phyloP scores from a whole-genome alignment of 169 alveolate genomes.

The Babesia caballi region DNA sequence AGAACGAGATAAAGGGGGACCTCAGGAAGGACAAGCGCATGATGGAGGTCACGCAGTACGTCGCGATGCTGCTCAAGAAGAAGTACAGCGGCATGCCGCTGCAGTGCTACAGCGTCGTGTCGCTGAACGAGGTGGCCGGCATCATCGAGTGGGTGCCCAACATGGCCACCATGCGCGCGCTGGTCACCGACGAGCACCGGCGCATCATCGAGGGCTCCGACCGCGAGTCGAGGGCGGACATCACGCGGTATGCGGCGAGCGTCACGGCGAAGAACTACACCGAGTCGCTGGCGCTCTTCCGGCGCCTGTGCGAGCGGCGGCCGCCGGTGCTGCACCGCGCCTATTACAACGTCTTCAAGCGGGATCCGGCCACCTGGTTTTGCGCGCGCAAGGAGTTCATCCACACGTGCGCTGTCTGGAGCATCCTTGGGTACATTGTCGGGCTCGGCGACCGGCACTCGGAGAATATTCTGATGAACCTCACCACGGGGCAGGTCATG shows the following conservation, averaged over 20 bases:
- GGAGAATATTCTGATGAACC: constrained; percentile 91
- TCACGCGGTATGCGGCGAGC: constrained; percentile 8
- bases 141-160: constrained; percentile 92
- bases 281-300: constrained; percentile 63
- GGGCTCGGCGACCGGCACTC: constrained; percentile 99
- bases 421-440: constrained; percentile 93
- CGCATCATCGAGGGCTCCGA: constrained; percentile 72
- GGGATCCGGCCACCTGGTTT: constrained; percentile 47
- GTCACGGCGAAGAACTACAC: constrained; percentile 25
- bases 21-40: constrained; percentile 90
- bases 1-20: constrained; percentile 89
- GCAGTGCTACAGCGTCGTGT: constrained; percentile 82
- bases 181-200: constrained; percentile 75
- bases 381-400: constrained; percentile 37
- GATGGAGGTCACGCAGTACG: constrained; percentile 80
- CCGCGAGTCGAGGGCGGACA: constrained; percentile 49
- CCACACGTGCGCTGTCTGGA: constrained; percentile 88
- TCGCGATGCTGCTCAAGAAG: constrained; percentile 17
- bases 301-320: constrained; percentile 11
- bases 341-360: constrained; percentile 18
- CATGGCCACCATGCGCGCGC: constrained; percentile 74
- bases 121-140: constrained; percentile 89
- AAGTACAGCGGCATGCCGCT: constrained; percentile 16
- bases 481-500: constrained; percentile 86
- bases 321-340: constrained; percentile 72